phyloP scores from a whole-genome alignment of 306 rosid species.

The Malus sieversii region DNA sequence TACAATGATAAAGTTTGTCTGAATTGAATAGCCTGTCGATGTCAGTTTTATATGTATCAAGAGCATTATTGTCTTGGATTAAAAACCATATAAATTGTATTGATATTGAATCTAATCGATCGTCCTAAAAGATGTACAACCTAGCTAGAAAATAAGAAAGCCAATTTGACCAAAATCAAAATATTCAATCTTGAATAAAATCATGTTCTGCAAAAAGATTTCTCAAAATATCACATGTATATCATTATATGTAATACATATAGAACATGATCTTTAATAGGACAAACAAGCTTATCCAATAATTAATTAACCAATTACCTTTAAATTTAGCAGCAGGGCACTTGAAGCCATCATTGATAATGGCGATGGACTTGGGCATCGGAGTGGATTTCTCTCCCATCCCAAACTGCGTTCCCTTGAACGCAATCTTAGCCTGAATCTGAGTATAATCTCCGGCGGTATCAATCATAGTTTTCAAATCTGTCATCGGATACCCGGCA shows the following conservation, averaged over 20 bases:
- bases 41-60: too few relatives aligned
- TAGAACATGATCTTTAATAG: neutral
- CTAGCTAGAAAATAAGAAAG: neutral
- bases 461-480: constrained; percentile 59
- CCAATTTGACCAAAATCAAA: neutral
- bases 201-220: neutral
- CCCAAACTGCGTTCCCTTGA: constrained; percentile 66
- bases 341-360: constrained; percentile 63
- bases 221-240: neutral
- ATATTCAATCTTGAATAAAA: neutral
- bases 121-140: neutral
- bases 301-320: constrained; percentile 27
- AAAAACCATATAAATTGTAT: neutral
- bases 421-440: constrained; percentile 37
- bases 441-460: constrained; percentile 56
- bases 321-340: constrained; percentile 46
- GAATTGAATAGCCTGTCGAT: too few relatives aligned
- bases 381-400: constrained; percentile 30
- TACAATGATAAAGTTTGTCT: accelerated
- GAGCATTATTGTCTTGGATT: neutral
- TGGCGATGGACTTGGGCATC: constrained; percentile 67
- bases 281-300: neutral
- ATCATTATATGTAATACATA: neutral
- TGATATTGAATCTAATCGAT: neutral
- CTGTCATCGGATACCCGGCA: constrained; percentile 34